Evolutionary conservation across 345 rosid species (phyloP), one percentile per base, ranked within the genome.

Genomic region (Clarkia xantiana): DNA sequence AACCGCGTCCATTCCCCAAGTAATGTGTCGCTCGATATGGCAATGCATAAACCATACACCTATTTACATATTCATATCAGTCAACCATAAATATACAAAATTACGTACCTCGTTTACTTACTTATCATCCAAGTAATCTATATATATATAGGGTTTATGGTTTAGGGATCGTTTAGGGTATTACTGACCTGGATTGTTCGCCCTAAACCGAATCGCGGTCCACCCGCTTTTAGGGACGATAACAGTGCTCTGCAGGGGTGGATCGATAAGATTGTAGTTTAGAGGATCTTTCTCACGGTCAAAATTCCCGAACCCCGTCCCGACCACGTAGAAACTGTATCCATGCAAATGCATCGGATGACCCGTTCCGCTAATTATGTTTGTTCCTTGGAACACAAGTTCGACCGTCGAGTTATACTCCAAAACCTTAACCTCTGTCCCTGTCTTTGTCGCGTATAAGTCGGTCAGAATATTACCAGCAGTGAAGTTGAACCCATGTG

Each of bases 301-400:
- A 47, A 90, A 90, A 61, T 90, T 90, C 54, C 97, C 96, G 14
- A 86, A 86, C 10, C 96, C 97, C 59, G 71, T 68, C 0, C 74
- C 97, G 11, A 90, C 38, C 11, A 86, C 64, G 66, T 78, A 90
- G 65, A 90, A 90, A 69, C 86, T 88, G 29, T 90, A 79, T 57
- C 97, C 97, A 4, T 90, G 97, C 9, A 90, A 67, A 63, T 89
- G 97, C 52, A 89, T 77, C 0, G 95, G 95, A 49, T 89, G 97
- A 58, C 79, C 81, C 53, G 86, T 94, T 3, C 84, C 74, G 0
- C 88, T 76, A 9, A 79, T 75, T 47, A 90, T 86, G 42, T 76
- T 86, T 2, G 96, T 86, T 40, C 61, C 96, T 39, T 90, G 97
- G 14, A 90, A 18, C 14, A 90, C 97, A 40, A 90, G 12, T 60